Evolutionary conservation across 2,329 filamentous ascomycete genomes (phyloP).

Genomic region (Fusarium falciforme): DNA sequence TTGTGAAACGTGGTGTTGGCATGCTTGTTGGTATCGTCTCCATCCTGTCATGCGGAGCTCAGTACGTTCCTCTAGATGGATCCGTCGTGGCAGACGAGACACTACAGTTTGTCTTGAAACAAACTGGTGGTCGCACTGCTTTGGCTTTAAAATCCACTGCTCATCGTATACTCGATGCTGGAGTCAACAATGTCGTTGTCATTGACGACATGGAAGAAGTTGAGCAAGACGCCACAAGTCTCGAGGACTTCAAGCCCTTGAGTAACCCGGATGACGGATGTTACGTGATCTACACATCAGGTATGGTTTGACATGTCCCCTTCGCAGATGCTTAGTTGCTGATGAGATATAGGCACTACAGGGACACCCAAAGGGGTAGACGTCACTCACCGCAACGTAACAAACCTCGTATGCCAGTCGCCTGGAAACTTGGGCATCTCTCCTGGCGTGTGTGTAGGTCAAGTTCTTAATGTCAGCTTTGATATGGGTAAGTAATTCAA

Average conservation of each 20-base stretch:
- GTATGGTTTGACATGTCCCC: constrained; percentile 37
- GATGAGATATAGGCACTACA: constrained; percentile 56
- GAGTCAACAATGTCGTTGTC: constrained; percentile 39
- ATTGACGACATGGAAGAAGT: constrained; percentile 42
- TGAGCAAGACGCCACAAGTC: neutral
- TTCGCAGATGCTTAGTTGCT: neutral
- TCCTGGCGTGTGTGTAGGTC: constrained; percentile 63
- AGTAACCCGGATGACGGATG: constrained; percentile 49
- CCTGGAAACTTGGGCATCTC: constrained; percentile 63
- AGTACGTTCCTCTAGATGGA: constrained; percentile 70
- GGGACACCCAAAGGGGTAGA: constrained; percentile 70
- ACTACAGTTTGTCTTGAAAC: constrained; percentile 60
- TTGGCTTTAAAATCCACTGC: constrained; percentile 56
- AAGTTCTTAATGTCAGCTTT: constrained; percentile 68
- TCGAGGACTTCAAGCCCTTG: neutral
- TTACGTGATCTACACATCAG: constrained; percentile 68
- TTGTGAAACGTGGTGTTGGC: constrained; percentile 65
- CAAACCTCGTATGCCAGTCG: constrained; percentile 62
- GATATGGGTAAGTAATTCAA: constrained; percentile 65
- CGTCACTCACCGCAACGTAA: constrained; percentile 65
- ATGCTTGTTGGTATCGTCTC: constrained; percentile 69
- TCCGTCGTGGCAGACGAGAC: constrained; percentile 62
- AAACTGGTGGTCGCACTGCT: constrained; percentile 57
- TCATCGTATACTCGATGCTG: constrained; percentile 39
- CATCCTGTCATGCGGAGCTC: constrained; percentile 65